phyloP scores from a whole-genome alignment of 2,329 filamentous ascomycete genomes.

The Hortaea werneckii region DNA sequence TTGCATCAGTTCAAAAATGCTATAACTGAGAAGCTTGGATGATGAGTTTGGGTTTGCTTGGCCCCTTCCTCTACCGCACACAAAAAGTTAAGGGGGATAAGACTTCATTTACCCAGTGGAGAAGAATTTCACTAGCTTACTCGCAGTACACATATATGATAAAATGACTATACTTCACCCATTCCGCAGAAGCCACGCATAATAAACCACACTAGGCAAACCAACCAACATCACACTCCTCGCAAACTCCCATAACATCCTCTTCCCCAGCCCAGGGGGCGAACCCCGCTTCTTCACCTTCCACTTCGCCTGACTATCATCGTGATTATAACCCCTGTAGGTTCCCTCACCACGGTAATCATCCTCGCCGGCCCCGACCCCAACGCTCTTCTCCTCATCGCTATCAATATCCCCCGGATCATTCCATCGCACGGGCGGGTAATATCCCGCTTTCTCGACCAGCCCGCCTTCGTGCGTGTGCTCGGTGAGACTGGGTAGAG shows the following conservation, averaged over 20 bases:
- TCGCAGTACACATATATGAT: no score
- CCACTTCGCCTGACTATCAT: slow-evolving; percentile 21
- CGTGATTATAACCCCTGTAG: slow-evolving; percentile 7
- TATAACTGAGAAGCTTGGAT: no score
- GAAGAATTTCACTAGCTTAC: no score
- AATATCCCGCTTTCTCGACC: slow-evolving; percentile 34
- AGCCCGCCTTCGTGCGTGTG: slow-evolving; percentile 17
- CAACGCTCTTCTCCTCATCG: slow-evolving; percentile 15
- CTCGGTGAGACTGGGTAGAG: no score
- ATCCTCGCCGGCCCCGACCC: background rate
- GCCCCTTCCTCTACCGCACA: no score
- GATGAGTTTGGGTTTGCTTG: no score
- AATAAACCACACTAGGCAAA: slow-evolving; percentile 54
- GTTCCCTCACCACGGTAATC: slow-evolving; percentile 4
- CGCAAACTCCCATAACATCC: slow-evolving; percentile 52
- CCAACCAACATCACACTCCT: slow-evolving; percentile 52
- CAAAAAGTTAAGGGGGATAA: no score
- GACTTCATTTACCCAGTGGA: no score
- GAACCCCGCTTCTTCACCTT: no score
- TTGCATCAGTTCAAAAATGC: no score
- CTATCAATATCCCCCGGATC: slow-evolving; percentile 18
- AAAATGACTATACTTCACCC: no score
- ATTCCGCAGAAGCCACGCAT: slow-evolving; percentile 55
- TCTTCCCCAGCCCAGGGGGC: slow-evolving; percentile 29
- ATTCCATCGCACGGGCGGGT: slow-evolving; percentile 22